phyloP scores from a whole-genome alignment of 805 yeast species.

The Lachancea sp. region DNA sequence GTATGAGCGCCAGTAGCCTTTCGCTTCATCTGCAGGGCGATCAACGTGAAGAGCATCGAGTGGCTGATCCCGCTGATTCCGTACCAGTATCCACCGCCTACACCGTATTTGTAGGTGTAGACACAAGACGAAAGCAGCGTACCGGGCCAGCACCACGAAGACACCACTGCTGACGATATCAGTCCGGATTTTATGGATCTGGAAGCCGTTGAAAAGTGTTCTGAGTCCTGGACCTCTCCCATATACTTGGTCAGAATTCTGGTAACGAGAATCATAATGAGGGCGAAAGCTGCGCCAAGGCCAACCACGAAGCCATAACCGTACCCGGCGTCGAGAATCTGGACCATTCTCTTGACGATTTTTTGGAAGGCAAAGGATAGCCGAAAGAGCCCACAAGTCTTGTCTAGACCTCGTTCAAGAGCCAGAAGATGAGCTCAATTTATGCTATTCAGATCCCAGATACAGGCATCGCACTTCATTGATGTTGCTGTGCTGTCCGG shows the following conservation, averaged over 20 bases:
- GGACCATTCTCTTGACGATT: conserved; percentile 5
- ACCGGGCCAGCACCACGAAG: conserved; percentile 22
- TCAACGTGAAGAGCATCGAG: conserved; percentile 13
- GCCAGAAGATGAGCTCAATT: too few relatives aligned
- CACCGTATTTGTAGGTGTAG: conserved; percentile 16
- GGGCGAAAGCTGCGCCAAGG: conserved; percentile 40
- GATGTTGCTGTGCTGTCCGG: too few relatives aligned
- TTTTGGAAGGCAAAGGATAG: too few relatives aligned
- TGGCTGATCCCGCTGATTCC: conserved; percentile 13
- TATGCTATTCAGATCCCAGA: too few relatives aligned
- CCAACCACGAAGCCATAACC: conserved; percentile 43
- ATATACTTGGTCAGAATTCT: conserved; percentile 32
- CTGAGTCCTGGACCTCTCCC: conserved; percentile 39
- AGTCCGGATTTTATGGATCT: conserved; percentile 39
- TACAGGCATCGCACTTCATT: too few relatives aligned
- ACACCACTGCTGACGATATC: conserved; percentile 38
- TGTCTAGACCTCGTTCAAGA: too few relatives aligned
- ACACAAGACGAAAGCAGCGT: conserved; percentile 15
- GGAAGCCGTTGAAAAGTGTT: conserved; percentile 35
- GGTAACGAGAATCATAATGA: conserved; percentile 34
- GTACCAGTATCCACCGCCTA: conserved; percentile 53
- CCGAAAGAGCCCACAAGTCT: too few relatives aligned
- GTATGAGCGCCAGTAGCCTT: conserved; percentile 26
- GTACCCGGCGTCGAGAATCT: conserved; percentile 8
- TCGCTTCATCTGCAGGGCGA: conserved; percentile 22